Base-by-base conservation (phyloP, 2,329 filamentous ascomycete species). In the Malbranchea cinnamomea region DNA sequence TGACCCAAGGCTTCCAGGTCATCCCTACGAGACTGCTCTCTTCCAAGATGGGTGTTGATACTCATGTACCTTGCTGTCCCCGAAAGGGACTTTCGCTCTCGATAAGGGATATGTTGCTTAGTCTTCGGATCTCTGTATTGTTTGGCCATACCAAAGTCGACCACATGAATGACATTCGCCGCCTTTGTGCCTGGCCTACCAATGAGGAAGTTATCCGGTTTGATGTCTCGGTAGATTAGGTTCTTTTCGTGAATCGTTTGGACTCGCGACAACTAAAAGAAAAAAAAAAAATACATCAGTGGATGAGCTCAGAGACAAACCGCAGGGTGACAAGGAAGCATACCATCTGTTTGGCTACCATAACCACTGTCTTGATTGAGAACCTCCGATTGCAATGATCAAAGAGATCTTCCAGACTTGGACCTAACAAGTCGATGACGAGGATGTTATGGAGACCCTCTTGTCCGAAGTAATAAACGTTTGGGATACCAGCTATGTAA, bases 131-230 rank as follows among this genome's bases (percentile, higher is more conserved):
- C 89, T 45, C 89, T 78, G 59, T 95, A 98, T 57, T 95, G 89
- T 65, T 98, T 98, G 40, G 89, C 89, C 89, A 98, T 95, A 48
- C 89, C 89, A 49, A 98, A 98, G 57, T 98, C 89, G 47, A 98
- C 85, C 21, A 95, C 89, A 52, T 98, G 87, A 43, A 98, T 94
- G 33, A 95, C 84, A 54, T 94, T 95, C 48, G 85, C 81, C n/a
- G 81, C 71, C 62, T 95, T 95, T 37, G 84, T 85, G 46, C 76
- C 78, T 0, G 84, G 84, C 28, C 87, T 76, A 32, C 89, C 89
- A 47, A 95, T 94, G 40, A 98, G 71, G 63, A 98, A 95, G 65
- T 98, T 98, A 65, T 98, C 89, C 33, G 89, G 89, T 59, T 98
- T 98, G 67, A 98, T 95, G 53, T 98, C 89, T 44, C 89, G 78